phyloP scores from a whole-genome alignment of 2,329 filamentous ascomycete genomes.

The Fusarium marasasianum region DNA sequence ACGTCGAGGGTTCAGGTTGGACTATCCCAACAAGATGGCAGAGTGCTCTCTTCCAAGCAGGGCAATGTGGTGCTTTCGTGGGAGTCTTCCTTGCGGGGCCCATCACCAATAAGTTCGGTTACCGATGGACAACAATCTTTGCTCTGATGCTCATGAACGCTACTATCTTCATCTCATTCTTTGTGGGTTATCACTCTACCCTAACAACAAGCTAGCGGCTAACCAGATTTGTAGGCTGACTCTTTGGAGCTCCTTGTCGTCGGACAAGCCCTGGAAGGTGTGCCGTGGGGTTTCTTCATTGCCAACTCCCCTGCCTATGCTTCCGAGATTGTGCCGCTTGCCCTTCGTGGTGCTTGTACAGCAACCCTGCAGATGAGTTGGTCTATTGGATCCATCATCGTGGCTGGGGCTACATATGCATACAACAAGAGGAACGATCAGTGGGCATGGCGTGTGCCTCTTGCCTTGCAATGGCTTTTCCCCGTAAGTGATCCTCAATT shows the following conservation, averaged over 20 bases:
- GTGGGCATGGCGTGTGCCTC: slow-evolving; percentile 53
- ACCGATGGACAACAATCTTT: slow-evolving; percentile 49
- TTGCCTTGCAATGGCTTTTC: slow-evolving; percentile 67
- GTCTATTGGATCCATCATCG: slow-evolving; percentile 69
- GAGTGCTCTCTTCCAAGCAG: slow-evolving; percentile 47
- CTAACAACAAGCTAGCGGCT: not conserved
- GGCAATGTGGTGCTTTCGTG: slow-evolving; percentile 49
- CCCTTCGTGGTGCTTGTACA: slow-evolving; percentile 64
- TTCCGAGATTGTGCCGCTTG: slow-evolving; percentile 66
- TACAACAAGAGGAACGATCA: slow-evolving; percentile 51
- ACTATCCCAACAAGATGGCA: slow-evolving; percentile 55
- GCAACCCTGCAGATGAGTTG: slow-evolving; percentile 72
- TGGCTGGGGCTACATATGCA: slow-evolving; percentile 63
- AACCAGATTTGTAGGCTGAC: slow-evolving; percentile 17
- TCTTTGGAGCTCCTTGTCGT: slow-evolving; percentile 56
- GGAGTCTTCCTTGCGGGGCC: slow-evolving; percentile 51
- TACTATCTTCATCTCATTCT: slow-evolving; percentile 62
- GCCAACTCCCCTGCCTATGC: slow-evolving; percentile 70
- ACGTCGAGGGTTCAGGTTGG: slow-evolving; percentile 15
- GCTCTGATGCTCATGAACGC: slow-evolving; percentile 52
- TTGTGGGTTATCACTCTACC: slow-evolving; percentile 42
- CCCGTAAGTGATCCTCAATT: slow-evolving; percentile 43
- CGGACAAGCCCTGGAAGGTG: slow-evolving; percentile 65
- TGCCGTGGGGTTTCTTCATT: slow-evolving; percentile 71
- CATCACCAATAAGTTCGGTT: slow-evolving; percentile 49